These are phyloP conservation scores for Cyclocybe cylindracea DNA, from an alignment of 768 basidiomycete species.

Conservation along the genomic window DNA sequence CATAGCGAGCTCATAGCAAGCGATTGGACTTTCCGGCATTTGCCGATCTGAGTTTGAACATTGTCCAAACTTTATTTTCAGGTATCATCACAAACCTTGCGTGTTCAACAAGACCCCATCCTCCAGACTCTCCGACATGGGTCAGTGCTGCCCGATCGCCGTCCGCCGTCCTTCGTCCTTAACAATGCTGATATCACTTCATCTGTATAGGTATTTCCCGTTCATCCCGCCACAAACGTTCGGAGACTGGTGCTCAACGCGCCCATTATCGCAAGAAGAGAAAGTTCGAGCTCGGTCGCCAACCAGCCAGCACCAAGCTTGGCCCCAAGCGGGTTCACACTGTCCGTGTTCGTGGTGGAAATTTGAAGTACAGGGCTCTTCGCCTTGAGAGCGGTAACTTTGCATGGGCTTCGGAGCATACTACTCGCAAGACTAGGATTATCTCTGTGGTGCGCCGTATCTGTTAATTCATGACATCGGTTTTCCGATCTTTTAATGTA, in stretches of 20 bases:
- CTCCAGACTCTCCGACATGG: slow-evolving; percentile 79
- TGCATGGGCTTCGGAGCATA: slow-evolving; percentile 96
- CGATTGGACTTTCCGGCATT: slow-evolving; percentile 17
- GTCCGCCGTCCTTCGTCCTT: slow-evolving; percentile 17
- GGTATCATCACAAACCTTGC: slow-evolving; percentile 57
- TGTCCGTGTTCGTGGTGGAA: slow-evolving; percentile 95
- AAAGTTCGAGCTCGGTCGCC: slow-evolving; percentile 99
- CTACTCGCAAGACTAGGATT: slow-evolving; percentile 94
- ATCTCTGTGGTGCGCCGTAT: slow-evolving; percentile 82
- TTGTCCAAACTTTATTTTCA: slow-evolving; percentile 42
- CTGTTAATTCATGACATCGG: slow-evolving; percentile 2
- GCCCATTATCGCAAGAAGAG: slow-evolving; percentile 99
- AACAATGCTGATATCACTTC: slow-evolving; percentile 12
- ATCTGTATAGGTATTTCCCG: slow-evolving; percentile 84
- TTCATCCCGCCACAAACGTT: slow-evolving; percentile 96
- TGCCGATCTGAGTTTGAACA: slow-evolving; percentile 38
- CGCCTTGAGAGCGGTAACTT: slow-evolving; percentile 98
- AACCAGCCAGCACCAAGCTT: slow-evolving; percentile 96
- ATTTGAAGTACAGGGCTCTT: slow-evolving; percentile 92
- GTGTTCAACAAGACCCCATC: slow-evolving; percentile 49
- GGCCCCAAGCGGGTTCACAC: slow-evolving; percentile 94
- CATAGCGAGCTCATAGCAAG: too few species aligned
- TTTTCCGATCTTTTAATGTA: slow-evolving; percentile 26
- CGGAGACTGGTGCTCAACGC: slow-evolving; percentile 88
- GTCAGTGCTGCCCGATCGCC: slow-evolving; percentile 47